Evolutionary conservation across 441 rosid genomes (phyloP), one percentile per base, ranked within the genome.

Genomic region (Erysimum pusillum): DNA sequence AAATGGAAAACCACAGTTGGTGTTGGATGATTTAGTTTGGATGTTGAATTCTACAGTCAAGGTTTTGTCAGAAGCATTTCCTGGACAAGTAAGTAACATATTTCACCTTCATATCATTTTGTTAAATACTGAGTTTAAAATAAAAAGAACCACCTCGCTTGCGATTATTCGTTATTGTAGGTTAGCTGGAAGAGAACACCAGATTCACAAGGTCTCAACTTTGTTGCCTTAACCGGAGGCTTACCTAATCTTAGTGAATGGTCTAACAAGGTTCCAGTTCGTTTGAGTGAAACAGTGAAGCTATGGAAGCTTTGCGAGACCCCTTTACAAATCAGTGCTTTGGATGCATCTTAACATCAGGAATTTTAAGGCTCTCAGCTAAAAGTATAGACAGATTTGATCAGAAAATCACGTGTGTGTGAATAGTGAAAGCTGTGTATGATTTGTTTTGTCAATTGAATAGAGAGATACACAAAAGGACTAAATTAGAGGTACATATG

Each of bases 151-250:
- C 6, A 17, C 7, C 18, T 0, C 0, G 1, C 13, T 38, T 6
- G 4, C 25, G 41, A 38, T 58, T 36, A 17, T 76, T 49, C 17
- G n/a, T 49, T 38, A 46, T 52, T 45, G 41, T 82, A 91, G 89
- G 73, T 91, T 63, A 54, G 85, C 83, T 91, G 98, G 96, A 94
- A 92, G 84, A 85, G 86, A 75, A 82, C 82, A 70, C 86, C 89
- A 0, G 80, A 85, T 48, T 59, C 75, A 17, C 69, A 81, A 57
- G 91, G 90, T 42, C 83, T 80, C 14, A 92, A 94, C 76, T 89
- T 80, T 74, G 78, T 90, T 69, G 97, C 92, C 5, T 70, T 92
- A 48, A 90, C 97, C 2, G 95, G 97, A 51, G 88, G 86, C 53
- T 61, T 78, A 46, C 97, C 97, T n/a, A 91, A 94, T 83, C 73